Base-by-base conservation (phyloP, 1,284 basidiomycete species). In the Athelia sp. region DNA sequence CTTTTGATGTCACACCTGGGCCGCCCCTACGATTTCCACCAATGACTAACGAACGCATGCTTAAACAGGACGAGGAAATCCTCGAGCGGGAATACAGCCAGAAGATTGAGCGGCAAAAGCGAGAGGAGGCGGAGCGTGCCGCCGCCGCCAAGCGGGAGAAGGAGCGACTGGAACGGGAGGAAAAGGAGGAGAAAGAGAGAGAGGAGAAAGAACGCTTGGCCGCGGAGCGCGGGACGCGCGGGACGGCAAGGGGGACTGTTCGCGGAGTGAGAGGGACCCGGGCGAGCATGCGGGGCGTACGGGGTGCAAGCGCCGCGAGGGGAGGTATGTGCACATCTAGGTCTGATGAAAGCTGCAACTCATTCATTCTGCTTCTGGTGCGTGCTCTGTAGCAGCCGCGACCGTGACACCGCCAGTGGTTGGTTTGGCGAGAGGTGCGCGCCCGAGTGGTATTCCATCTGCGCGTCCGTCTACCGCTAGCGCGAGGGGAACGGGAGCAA, bases 181-280 rank as follows among this genome's bases (percentile, higher is more conserved):
- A 74, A 54, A 69, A 68, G 35, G 78, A 82, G 48, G 68, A 70
- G 23, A 52, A 63, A 36, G 75, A 76, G 53, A 66, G 68, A 43
- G 76, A 78, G 57, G 74, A 76, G 51, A 70, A 61, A 49, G 74
- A 76, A 54, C 68, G 69, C 15, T 22, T 66, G 1, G 75, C 75
- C 52, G 65, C 61, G 43, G 75, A 74, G 53, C 75, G 65, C 47
- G 66, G 65, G 35, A 65, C 72, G 31, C 60, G 64, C 38, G 50
- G 58, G 13, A 54, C 62, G 22, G 44, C 63, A 46, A 69, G 73
- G 32, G 79, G 79, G 21, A 69, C 71, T 29, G 69, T 80, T 1
- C 65, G 79, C 58, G 81, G 80, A 14, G 75, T 80, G 14, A 65
- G 79, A 53, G 80, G 81, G 9, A 81, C 78, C 4, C 64, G 78